Percentiles rank a stretch among this genome's conserved stretches.
These are phyloP conservation scores for Plasmodium chabaudi DNA, from an alignment of 169 alveolate species.

Conservation along the genomic window DNA sequence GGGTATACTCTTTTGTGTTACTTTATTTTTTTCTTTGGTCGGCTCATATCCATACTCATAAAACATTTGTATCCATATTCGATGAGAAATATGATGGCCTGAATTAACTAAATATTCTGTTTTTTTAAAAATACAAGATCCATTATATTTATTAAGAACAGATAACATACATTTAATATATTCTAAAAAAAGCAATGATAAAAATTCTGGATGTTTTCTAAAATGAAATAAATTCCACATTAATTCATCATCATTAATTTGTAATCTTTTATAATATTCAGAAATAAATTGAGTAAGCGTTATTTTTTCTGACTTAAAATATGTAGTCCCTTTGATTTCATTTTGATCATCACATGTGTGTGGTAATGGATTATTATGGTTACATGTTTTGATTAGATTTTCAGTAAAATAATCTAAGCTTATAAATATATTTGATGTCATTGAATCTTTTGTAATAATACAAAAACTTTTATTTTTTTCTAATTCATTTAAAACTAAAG, in stretches of 20 bases:
- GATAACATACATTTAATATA: slow-evolving; percentile 66
- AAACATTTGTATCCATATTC: slow-evolving; percentile 85
- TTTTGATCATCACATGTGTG: slow-evolving; percentile 80
- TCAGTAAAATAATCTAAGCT: slow-evolving; percentile 81
- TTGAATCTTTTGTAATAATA: slow-evolving; percentile 79
- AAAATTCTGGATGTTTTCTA: slow-evolving; percentile 33
- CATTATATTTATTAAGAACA: slow-evolving; percentile 38
- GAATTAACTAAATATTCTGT: slow-evolving; percentile 85
- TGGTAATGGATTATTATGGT: slow-evolving; percentile 82
- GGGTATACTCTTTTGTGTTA: neutral
- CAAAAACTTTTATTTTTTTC: slow-evolving; percentile 80
- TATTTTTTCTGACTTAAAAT: slow-evolving; percentile 76
- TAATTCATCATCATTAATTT: slow-evolving; percentile 78
- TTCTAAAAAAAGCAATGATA: slow-evolving; percentile 57
- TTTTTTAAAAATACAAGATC: slow-evolving; percentile 68
- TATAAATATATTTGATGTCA: slow-evolving; percentile 77
- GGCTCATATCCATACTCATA: slow-evolving; percentile 81
- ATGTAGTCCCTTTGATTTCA: slow-evolving; percentile 76
- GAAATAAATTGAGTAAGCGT: slow-evolving; percentile 79
- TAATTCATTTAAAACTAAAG: slow-evolving; percentile 64
- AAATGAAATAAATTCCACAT: slow-evolving; percentile 65
- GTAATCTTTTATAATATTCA: slow-evolving; percentile 81
- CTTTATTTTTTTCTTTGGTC: slow-evolving; percentile 4
- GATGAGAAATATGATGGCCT: slow-evolving; percentile 84
- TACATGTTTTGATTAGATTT: slow-evolving; percentile 80